phyloP scores from a whole-genome alignment of 768 basidiomycete genomes.

The Leccinellum rugosiceps region DNA sequence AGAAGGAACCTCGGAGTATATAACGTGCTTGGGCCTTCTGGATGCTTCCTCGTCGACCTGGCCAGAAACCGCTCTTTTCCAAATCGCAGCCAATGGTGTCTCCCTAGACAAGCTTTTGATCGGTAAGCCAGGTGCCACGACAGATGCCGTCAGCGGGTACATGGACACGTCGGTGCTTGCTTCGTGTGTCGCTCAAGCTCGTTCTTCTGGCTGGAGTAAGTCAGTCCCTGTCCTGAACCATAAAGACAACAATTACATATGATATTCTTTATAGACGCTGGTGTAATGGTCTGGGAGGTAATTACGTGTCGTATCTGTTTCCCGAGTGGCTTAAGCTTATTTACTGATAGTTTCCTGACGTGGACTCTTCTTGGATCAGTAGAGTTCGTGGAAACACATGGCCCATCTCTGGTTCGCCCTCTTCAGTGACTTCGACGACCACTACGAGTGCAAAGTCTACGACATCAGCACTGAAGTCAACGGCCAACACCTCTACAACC shows the following conservation, averaged over 20 bases:
- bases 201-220: conserved; percentile 9
- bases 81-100: conserved; percentile 54
- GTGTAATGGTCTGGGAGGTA: conserved; percentile 40
- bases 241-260: too few relatives aligned
- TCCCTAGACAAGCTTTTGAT: conserved; percentile 64
- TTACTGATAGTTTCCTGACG: too few relatives aligned
- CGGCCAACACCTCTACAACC: too few relatives aligned
- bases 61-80: conserved; percentile 41
- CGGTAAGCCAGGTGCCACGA: conserved; percentile 58
- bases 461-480: too few relatives aligned
- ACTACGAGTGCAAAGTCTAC: too few relatives aligned
- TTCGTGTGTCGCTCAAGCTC: conserved; percentile 41
- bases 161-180: conserved; percentile 56
- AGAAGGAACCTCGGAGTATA: conserved; percentile 38
- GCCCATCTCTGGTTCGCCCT: too few relatives aligned
- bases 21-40: conserved; percentile 38
- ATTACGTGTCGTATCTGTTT: too few relatives aligned
- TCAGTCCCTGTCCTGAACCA: neutral
- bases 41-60: conserved; percentile 36
- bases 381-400: too few relatives aligned
- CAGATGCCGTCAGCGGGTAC: conserved; percentile 51
- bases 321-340: too few relatives aligned
- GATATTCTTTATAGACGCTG: conserved; percentile 28
- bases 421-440: too few relatives aligned
- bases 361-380: too few relatives aligned